These are phyloP conservation scores for Lablab purpureus DNA, from an alignment of 306 rosid genomes.

Conservation along the genomic window DNA sequence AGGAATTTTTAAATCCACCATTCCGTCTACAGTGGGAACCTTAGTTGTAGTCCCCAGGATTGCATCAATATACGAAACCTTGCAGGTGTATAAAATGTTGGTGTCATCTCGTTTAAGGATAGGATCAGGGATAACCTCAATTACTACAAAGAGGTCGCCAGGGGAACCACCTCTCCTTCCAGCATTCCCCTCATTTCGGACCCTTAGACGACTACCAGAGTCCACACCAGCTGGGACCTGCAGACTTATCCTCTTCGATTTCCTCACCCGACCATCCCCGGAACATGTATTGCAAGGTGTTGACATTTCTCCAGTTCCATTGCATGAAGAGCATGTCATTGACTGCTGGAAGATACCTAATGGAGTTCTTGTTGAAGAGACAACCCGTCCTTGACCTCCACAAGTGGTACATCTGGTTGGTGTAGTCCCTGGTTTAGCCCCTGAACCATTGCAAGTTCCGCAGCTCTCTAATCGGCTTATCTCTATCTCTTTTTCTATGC, in stretches of 20 bases:
- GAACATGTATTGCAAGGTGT: constrained; percentile 94
- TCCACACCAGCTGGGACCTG: constrained; percentile 97
- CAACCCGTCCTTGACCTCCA: constrained; percentile 97
- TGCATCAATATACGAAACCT: constrained; percentile 89
- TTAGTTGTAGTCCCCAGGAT: constrained; percentile 86
- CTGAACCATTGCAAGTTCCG: constrained; percentile 90
- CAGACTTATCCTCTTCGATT: constrained; percentile 86
- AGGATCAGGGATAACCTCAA: constrained; percentile 87
- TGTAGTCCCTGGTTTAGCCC: constrained; percentile 91
- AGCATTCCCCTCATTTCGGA: constrained; percentile 89
- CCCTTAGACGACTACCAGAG: constrained; percentile 93
- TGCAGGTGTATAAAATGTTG: constrained; percentile 84
- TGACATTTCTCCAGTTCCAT: constrained; percentile 82
- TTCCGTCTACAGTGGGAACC: constrained; percentile 94
- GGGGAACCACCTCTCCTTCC: constrained; percentile 90
- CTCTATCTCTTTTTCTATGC: constrained; percentile 91
- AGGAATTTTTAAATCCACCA: constrained; percentile 55
- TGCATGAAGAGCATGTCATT: constrained; percentile 89
- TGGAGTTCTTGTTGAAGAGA: constrained; percentile 87
- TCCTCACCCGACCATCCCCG: constrained; percentile 91
- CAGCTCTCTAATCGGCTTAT: constrained; percentile 87
- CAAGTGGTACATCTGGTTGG: constrained; percentile 85
- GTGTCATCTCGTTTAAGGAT: constrained; percentile 88
- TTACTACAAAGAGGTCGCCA: constrained; percentile 84
- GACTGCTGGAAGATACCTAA: constrained; percentile 95